Percentiles rank a stretch among this genome's conserved stretches.
phyloP scores from a whole-genome alignment of 140 eudicot species.

The Flaveria floridana region DNA sequence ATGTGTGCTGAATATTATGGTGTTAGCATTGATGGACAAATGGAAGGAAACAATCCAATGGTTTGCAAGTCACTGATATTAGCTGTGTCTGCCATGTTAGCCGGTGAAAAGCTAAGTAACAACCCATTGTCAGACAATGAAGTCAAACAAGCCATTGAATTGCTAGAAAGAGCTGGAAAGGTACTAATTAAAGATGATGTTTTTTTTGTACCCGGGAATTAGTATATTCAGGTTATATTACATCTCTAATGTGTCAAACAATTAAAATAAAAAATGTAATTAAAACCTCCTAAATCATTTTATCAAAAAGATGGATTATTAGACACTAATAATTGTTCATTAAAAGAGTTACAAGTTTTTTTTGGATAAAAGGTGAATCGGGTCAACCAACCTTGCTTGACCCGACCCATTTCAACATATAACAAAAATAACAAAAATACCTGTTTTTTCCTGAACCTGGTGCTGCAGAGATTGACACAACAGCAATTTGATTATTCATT shows the following conservation, averaged over 20 bases:
- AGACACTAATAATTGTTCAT: neutral
- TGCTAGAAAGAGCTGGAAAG: slow-evolving; percentile 86
- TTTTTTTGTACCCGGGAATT: neutral
- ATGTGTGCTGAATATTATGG: slow-evolving; percentile 75
- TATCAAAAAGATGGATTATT: neutral
- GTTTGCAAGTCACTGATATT: slow-evolving; percentile 71
- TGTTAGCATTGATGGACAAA: slow-evolving; percentile 50
- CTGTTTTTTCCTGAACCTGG: neutral
- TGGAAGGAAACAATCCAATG: slow-evolving; percentile 58
- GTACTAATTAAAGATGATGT: slow-evolving; percentile 35
- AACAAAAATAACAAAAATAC: neutral
- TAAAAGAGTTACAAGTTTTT: neutral
- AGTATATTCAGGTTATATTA: neutral
- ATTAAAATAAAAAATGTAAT: neutral
- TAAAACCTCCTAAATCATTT: neutral
- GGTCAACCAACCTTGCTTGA: neutral
- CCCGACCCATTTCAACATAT: neutral
- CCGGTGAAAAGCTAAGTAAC: slow-evolving; percentile 62
- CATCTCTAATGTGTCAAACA: neutral
- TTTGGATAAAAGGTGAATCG: neutral
- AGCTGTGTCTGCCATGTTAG: slow-evolving; percentile 74
- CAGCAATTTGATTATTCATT: neutral
- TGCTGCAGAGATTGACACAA: neutral
- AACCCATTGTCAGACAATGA: slow-evolving; percentile 49
- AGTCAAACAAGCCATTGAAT: slow-evolving; percentile 69